Base-by-base conservation (phyloP, 192 early-diverging fungal species). In the Podila minutissima region DNA sequence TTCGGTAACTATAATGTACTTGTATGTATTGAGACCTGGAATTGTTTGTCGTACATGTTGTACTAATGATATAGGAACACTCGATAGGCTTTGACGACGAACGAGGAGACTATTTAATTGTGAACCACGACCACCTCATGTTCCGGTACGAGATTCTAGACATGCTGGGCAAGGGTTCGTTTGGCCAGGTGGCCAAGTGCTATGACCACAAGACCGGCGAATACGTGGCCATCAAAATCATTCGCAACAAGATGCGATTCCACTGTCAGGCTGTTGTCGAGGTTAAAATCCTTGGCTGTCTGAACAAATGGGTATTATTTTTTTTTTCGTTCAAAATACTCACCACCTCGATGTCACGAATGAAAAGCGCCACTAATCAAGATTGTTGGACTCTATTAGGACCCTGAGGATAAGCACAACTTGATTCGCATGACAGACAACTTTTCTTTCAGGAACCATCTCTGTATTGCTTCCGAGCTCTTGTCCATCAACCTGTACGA, bases 401-500 rank as follows among this genome's bases (percentile, higher is more conserved):
- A 98, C 74, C 84, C 92, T 10, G 90, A 93, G 22, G 91, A 94
- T 64, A 89, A 88, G 49, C 89, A 93, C 84, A 91, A 95, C 74
- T 88, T 93, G 51, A 87, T 99, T 55, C 93, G 96, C 59, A 97
- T 97, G 91, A 89, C 91, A 7, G 95, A 94, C 35, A 89, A 88
- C 72, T 99, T 99, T 85, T 91, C 95, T 66, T 98, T 98, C 86
- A 90, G 97, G 61, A 95, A 92, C 63, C 97, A 99, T 79, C 78
- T 99, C 59, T 98, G 97, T 75, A 96, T 99, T 71, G 94, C 93
- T 15, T 94, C 94, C 74, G 97, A 99, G 83, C 89, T 96, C 61
- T 88, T 99, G 32, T 95, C 93, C 58, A 93, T 95, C 70, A 98
- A 98, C 67, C 84, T 99, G 69, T 98, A 99, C 84, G 97, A 99